These are phyloP conservation scores for Leucoagaricus sp. DNA, from an alignment of 1,284 basidiomycete species.

Conservation along the genomic window DNA sequence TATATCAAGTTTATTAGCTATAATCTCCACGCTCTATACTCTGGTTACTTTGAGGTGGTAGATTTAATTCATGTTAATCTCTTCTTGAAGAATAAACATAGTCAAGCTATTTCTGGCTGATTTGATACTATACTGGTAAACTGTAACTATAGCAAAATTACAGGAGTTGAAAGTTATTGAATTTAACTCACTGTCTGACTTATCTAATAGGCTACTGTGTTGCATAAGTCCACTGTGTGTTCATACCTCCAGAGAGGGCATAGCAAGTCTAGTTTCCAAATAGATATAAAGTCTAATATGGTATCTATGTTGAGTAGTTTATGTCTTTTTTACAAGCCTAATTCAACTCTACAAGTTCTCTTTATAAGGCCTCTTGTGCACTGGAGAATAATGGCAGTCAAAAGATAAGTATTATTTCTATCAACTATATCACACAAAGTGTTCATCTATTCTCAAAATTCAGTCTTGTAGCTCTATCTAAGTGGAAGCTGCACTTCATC, in stretches of 20 bases:
- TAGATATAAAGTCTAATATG: slow-evolving; percentile 10
- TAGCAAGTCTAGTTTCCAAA: slow-evolving; percentile 1
- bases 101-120: too few species aligned
- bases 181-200: too few species aligned
- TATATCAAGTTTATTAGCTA: neutral
- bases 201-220: too few species aligned
- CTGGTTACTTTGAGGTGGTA: too few species aligned
- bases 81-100: too few species aligned
- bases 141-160: too few species aligned
- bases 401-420: neutral
- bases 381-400: neutral
- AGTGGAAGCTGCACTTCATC: slow-evolving; percentile 6
- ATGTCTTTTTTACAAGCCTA: slow-evolving; percentile 21
- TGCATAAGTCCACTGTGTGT: slow-evolving; percentile 24
- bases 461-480: neutral
- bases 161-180: too few species aligned
- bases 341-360: neutral
- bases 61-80: too few species aligned
- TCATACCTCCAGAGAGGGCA: slow-evolving; percentile 21
- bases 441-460: slow-evolving; percentile 5
- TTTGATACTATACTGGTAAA: slow-evolving; percentile 26
- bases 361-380: neutral
- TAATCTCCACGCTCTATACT: too few species aligned
- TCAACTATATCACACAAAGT: slow-evolving; percentile 1
- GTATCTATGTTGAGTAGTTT: slow-evolving; percentile 30